Evolutionary conservation across 2,329 filamentous ascomycete species (phyloP).

Genomic region (Cladosporium cucumerinum): DNA sequence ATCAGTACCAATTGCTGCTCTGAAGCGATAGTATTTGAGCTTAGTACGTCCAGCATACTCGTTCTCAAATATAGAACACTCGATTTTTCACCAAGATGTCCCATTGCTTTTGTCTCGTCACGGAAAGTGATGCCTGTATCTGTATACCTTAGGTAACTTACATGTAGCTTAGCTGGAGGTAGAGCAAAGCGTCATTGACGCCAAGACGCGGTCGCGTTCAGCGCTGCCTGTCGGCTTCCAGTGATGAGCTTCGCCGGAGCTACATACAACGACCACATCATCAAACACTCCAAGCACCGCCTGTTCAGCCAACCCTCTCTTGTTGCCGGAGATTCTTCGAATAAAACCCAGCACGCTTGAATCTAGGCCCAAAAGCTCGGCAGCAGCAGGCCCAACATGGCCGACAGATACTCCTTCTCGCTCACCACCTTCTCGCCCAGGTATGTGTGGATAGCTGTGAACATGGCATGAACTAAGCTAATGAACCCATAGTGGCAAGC

Average conservation of each 20-base stretch:
- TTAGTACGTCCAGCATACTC: background rate
- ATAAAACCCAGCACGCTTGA: background rate
- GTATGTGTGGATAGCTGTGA: constrained; percentile 52
- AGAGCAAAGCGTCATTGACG: background rate
- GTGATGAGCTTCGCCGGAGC: constrained; percentile 10
- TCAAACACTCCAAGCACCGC: constrained; percentile 2
- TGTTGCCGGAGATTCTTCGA: background rate
- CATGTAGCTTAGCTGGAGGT: background rate
- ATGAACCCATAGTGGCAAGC: constrained; percentile 73
- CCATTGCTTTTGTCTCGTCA: background rate
- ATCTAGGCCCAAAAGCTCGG: background rate
- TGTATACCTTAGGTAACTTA: background rate
- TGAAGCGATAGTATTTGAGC: background rate
- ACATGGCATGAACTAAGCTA: constrained; percentile 37
- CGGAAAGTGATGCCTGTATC: background rate
- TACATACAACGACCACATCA: constrained; percentile 9
- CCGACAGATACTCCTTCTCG: constrained; percentile 98
- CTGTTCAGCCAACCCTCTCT: background rate
- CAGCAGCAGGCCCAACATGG: constrained; percentile 61
- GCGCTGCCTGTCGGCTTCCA: constrained; percentile 3
- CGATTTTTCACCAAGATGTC: background rate
- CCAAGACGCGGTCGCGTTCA: constrained; percentile 4
- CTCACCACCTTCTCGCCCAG: constrained; percentile 99
- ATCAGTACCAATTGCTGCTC: background rate
- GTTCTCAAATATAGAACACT: background rate